Evolutionary conservation across 495 filamentous ascomycete genomes (phyloP).

Genomic region (Alectoria sarmentosa): DNA sequence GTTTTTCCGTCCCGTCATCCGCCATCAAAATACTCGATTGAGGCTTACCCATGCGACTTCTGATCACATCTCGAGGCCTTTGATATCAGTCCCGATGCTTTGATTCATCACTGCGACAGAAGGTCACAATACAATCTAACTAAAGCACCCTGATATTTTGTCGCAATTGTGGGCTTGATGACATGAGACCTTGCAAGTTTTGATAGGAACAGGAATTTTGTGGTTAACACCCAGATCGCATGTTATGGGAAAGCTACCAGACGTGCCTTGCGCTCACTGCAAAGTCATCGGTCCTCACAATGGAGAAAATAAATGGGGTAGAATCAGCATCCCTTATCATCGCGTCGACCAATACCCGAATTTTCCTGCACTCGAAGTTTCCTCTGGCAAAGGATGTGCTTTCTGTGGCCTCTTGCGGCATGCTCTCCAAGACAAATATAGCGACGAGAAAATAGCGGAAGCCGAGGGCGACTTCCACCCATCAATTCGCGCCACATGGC

Average conservation of each 20-base stretch:
- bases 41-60: too few relatives aligned
- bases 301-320: not conserved
- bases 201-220: not conserved
- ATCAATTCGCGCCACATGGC: not conserved
- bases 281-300: not conserved
- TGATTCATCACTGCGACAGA: too few relatives aligned
- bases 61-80: too few relatives aligned
- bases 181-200: not conserved
- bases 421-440: not conserved
- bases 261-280: not conserved
- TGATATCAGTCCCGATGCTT: too few relatives aligned
- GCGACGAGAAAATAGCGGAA: not conserved
- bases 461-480: not conserved
- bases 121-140: too few relatives aligned
- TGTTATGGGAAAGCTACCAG: not conserved
- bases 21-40: too few relatives aligned
- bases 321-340: not conserved
- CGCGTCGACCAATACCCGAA: not conserved
- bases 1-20: too few relatives aligned
- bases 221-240: not conserved
- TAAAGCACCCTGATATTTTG: too few relatives aligned
- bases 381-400: not conserved
- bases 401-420: not conserved
- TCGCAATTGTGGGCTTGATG: too few relatives aligned
- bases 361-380: not conserved